These are phyloP conservation scores for Xylaria castorea DNA, from an alignment of 495 filamentous ascomycete species.

Conservation along the genomic window DNA sequence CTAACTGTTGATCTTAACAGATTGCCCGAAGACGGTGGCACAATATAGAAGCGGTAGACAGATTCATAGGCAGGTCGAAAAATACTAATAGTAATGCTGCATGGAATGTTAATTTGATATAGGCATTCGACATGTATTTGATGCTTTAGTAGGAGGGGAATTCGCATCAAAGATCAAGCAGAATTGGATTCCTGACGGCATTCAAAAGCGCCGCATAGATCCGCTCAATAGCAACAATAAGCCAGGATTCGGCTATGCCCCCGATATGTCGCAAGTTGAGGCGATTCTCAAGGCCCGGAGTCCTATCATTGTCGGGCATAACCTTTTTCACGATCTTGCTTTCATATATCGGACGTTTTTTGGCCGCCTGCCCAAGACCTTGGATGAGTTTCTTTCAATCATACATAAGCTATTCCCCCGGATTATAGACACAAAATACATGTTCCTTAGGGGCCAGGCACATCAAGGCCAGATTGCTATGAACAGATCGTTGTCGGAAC, in stretches of 20 bases:
- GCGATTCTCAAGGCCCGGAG: constrained; percentile 49
- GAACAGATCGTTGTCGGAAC: not conserved
- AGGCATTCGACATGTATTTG: constrained; percentile 74
- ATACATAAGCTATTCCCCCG: constrained; percentile 68
- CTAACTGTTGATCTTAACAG: not conserved
- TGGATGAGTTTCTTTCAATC: constrained; percentile 64
- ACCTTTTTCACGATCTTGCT: constrained; percentile 75
- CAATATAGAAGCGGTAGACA: not conserved
- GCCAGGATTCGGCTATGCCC: not conserved
- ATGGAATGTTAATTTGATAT: constrained; percentile 38
- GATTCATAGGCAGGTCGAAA: not conserved
- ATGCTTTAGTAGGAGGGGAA: constrained; percentile 68
- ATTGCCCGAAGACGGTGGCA: not conserved
- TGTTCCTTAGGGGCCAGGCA: constrained; percentile 61
- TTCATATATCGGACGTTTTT: constrained; percentile 76
- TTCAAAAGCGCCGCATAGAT: not conserved
- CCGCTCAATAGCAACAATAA: not conserved
- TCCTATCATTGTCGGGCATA: constrained; percentile 75
- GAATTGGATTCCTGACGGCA: constrained; percentile 45
- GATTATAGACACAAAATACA: constrained; percentile 80
- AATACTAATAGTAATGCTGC: not conserved
- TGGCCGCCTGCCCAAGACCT: constrained; percentile 64
- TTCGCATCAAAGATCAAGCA: constrained; percentile 55
- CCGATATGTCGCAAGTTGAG: not conserved
- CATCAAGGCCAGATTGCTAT: constrained; percentile 36